Conservation (phyloP, 108 stramenopile genomes). For the Schizochytrium sp. region DNA sequence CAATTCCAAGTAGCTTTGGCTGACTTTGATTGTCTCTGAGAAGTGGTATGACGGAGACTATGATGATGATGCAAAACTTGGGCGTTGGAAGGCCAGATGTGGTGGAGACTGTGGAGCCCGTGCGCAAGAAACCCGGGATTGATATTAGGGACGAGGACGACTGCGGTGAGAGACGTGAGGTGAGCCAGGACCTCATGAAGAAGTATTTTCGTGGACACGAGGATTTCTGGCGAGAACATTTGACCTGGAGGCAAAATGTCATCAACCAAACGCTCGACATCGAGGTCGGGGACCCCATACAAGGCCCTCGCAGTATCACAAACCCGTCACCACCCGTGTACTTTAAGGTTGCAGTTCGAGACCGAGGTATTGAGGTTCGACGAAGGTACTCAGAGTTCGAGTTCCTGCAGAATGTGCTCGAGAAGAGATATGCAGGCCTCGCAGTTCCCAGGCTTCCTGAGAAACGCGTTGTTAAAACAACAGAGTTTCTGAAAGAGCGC, state of each 20-base stretch:
- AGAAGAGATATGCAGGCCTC: slow-evolving; percentile 28
- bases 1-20: too few relatives aligned
- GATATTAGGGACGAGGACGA: too few relatives aligned
- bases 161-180: too few relatives aligned
- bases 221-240: slow-evolving; percentile 48
- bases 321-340: slow-evolving; percentile 7
- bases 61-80: too few relatives aligned
- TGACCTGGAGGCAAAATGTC: not conserved
- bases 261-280: not conserved
- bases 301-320: not conserved
- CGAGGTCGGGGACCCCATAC: slow-evolving; percentile 20
- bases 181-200: not conserved
- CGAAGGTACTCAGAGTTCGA: slow-evolving; percentile 53
- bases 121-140: too few relatives aligned
- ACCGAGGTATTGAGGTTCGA: slow-evolving; percentile 39
- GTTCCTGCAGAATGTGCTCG: slow-evolving; percentile 2
- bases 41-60: too few relatives aligned
- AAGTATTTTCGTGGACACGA: not conserved
- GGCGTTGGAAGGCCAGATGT: too few relatives aligned
- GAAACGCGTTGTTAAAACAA: slow-evolving; percentile 32
- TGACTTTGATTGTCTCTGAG: too few relatives aligned
- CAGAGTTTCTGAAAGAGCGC: not conserved
- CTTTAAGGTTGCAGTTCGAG: not conserved
- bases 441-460: slow-evolving; percentile 8
- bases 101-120: too few relatives aligned